Evolutionary conservation across 176 grass and related monocot genomes (phyloP).

Genomic region (Calamus simplicifolius): DNA sequence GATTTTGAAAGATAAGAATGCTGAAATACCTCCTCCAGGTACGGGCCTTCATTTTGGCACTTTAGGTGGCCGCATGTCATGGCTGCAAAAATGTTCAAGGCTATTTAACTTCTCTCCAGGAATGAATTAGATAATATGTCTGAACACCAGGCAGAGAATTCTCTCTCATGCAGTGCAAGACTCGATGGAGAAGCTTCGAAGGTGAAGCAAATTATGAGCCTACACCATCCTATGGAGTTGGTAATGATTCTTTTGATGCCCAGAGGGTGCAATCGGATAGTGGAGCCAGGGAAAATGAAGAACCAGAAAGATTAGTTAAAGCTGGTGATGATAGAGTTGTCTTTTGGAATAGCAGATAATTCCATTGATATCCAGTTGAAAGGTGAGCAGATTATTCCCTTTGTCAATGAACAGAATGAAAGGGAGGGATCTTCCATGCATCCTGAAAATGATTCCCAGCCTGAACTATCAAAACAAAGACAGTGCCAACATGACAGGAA

Average conservation of each 20-base stretch:
- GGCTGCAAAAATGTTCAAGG: conserved; percentile 70
- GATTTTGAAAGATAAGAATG: conserved; percentile 21
- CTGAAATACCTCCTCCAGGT: conserved; percentile 24
- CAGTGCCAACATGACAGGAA: conserved; percentile 17
- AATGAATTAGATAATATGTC: too few species aligned
- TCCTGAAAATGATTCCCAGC: conserved; percentile 24
- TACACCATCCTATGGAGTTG: conserved; percentile 52
- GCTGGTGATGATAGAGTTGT: conserved; percentile 46
- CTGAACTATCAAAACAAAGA: conserved; percentile 53
- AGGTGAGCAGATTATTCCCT: conserved; percentile 27
- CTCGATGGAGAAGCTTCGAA: conserved; percentile 56
- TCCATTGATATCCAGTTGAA: conserved; percentile 35
- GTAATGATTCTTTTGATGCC: conserved; percentile 36
- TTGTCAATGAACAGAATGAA: conserved; percentile 40
- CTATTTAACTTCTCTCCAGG: too few species aligned
- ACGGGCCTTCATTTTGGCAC: conserved; percentile 23
- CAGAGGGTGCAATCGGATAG: conserved; percentile 28
- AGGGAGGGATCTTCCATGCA: conserved; percentile 35
- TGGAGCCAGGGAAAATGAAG: conserved; percentile 37
- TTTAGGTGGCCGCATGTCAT: conserved; percentile 58
- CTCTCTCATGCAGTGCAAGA: too few species aligned
- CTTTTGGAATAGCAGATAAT: conserved; percentile 81
- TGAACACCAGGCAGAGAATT: too few species aligned
- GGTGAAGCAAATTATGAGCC: conserved; percentile 52
- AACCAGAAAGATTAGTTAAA: conserved; percentile 30